Percentiles rank a stretch among this genome's conserved stretches.
Evolutionary conservation across 2,329 filamentous ascomycete genomes (phyloP).

Genomic region (Parascedosporium putredinis): DNA sequence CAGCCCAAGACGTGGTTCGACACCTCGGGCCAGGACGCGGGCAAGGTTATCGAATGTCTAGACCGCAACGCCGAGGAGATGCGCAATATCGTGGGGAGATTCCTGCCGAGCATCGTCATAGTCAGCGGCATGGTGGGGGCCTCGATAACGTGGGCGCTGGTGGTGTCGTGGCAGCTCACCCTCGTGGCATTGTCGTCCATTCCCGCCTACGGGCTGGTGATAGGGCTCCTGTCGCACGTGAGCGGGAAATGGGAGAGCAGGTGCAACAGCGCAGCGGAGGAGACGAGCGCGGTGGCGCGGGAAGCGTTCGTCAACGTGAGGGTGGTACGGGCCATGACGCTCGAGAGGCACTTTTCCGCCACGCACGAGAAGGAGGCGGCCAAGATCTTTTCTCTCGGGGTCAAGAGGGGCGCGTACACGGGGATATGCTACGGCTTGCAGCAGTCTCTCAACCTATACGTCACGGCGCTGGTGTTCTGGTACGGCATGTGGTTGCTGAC

Average conservation of each 20-base stretch:
- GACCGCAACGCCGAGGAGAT: constrained; percentile 82
- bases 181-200: constrained; percentile 61
- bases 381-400: constrained; percentile 41
- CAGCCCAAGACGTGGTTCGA: constrained; percentile 78
- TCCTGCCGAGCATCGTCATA: constrained; percentile 59
- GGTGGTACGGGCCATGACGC: constrained; percentile 62
- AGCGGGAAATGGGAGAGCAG: constrained; percentile 62
- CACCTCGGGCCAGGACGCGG: constrained; percentile 50
- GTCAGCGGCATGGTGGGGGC: constrained; percentile 56
- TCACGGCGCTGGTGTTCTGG: constrained; percentile 73
- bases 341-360: constrained; percentile 59
- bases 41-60: constrained; percentile 55
- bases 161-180: constrained; percentile 69
- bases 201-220: constrained; percentile 57
- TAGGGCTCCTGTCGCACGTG: constrained; percentile 53
- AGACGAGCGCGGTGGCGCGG: constrained; percentile 33
- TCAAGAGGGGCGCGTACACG: constrained; percentile 54
- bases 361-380: constrained; percentile 52
- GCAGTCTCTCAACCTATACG: constrained; percentile 60
- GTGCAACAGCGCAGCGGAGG: constrained; percentile 53
- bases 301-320: constrained; percentile 73
- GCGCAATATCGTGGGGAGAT: constrained; percentile 69
- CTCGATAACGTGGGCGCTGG: constrained; percentile 65
- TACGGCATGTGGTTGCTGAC: constrained; percentile 61
- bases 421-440: constrained; percentile 70